Percentiles rank a stretch among this genome's conserved stretches.
These are phyloP conservation scores for Echria macrotheca DNA, from an alignment of 495 filamentous ascomycete species.

Conservation along the genomic window DNA sequence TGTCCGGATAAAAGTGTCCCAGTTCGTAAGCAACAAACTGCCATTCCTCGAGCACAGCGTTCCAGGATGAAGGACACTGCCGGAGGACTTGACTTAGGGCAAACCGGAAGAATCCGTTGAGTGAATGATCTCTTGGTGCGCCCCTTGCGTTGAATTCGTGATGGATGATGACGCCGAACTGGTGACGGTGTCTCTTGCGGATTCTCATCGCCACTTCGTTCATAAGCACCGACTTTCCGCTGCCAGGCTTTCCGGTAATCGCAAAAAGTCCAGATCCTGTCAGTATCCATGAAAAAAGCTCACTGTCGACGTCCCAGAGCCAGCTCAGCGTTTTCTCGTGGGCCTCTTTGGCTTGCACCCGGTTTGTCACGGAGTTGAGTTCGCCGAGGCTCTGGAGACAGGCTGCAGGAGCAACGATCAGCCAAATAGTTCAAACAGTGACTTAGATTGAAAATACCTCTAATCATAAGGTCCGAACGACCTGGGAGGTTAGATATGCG, in stretches of 20 bases:
- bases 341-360: background rate
- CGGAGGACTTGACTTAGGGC: conserved; percentile 2
- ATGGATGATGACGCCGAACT: background rate
- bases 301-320: conserved; percentile 7
- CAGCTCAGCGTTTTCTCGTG: conserved; percentile 7
- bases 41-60: conserved; percentile 9
- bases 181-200: conserved; percentile 2
- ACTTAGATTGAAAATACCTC: background rate
- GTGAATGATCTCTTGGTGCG: background rate
- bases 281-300: conserved; percentile 3
- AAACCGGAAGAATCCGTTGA: conserved; percentile 11
- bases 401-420: background rate
- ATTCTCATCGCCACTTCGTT: conserved; percentile 6
- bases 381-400: conserved; percentile 20
- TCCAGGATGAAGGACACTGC: conserved; percentile 1
- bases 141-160: conserved; percentile 9
- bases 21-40: background rate
- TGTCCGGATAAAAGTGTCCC: background rate
- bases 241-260: conserved; percentile 10
- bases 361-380: conserved; percentile 7
- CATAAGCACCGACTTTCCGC: conserved; percentile 11
- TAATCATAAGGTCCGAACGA: background rate
- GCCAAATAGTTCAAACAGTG: background rate
- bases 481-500: too few species aligned
- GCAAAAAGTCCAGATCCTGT: conserved; percentile 2